Percentiles rank a stretch among this genome's conserved stretches.
Conservation (phyloP, 2,329 filamentous ascomycete species). For the Alternaria triticimaculans region DNA sequence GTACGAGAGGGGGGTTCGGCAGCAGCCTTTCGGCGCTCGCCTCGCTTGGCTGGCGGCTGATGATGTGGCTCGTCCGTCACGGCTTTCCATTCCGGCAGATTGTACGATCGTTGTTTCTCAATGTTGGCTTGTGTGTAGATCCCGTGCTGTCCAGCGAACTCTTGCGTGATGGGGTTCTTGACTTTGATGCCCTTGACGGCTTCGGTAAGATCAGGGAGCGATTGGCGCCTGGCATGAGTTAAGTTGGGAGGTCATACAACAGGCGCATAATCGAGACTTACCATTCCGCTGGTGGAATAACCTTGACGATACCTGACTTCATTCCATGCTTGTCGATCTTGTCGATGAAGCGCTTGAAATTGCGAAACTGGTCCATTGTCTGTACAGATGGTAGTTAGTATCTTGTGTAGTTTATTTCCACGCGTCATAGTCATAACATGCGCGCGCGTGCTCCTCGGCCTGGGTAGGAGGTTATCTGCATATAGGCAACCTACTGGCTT, state of each 20-base stretch:
- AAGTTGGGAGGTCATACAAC: constrained; percentile 8
- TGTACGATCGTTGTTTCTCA: constrained; percentile 94
- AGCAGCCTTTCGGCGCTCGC: constrained; percentile 70
- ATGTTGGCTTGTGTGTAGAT: constrained; percentile 98
- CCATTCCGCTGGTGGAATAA: constrained; percentile 94
- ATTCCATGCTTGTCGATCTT: constrained; percentile 94
- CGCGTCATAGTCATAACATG: neutral
- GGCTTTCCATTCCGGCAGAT: constrained; percentile 92
- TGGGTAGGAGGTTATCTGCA: neutral
- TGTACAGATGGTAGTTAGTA: constrained; percentile 42
- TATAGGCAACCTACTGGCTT: constrained; percentile 69
- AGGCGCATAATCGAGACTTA: constrained; percentile 54
- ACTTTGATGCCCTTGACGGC: constrained; percentile 90
- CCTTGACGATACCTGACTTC: constrained; percentile 96
- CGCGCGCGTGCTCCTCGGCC: constrained; percentile 1
- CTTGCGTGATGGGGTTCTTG: constrained; percentile 96
- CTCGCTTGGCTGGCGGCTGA: constrained; percentile 89
- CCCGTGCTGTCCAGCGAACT: constrained; percentile 94
- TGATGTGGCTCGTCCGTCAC: constrained; percentile 95
- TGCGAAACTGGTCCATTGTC: constrained; percentile 91
- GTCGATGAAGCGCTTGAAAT: constrained; percentile 90
- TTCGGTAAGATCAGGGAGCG: constrained; percentile 79
- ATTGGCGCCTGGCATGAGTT: constrained; percentile 63
- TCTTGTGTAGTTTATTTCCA: neutral
- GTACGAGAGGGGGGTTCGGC: constrained; percentile 41